Conservation (phyloP, 805 yeast species). For the Candida andamanensis region DNA sequence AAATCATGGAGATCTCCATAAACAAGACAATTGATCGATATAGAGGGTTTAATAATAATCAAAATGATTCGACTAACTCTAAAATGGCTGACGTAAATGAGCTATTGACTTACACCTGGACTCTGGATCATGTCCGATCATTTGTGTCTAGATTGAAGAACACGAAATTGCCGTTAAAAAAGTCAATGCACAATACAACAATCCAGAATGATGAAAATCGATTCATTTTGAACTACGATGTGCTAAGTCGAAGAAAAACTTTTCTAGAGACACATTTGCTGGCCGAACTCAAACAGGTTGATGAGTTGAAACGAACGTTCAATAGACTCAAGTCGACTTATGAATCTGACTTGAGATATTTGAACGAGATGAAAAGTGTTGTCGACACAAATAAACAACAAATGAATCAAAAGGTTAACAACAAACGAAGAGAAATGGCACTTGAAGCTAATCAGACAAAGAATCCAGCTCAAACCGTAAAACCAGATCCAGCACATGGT, state of each 20-base stretch:
- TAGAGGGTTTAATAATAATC: slow-evolving; percentile 5
- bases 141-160: slow-evolving; percentile 19
- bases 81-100: slow-evolving; percentile 20
- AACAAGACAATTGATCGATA: slow-evolving; percentile 22
- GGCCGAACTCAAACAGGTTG: slow-evolving; percentile 37
- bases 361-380: slow-evolving; percentile 25
- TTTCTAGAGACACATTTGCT: slow-evolving; percentile 31
- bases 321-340: slow-evolving; percentile 17
- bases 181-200: slow-evolving; percentile 13
- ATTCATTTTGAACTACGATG: slow-evolving; percentile 22
- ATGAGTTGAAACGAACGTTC: slow-evolving; percentile 24
- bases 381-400: slow-evolving; percentile 12
- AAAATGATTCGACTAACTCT: not conserved
- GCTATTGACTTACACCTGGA: slow-evolving; percentile 22
- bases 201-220: slow-evolving; percentile 10
- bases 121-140: slow-evolving; percentile 14
- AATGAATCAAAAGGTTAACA: slow-evolving; percentile 9
- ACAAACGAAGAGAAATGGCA: slow-evolving; percentile 1
- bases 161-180: slow-evolving; percentile 23
- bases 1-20: slow-evolving; percentile 22
- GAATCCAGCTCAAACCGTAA: not conserved
- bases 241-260: slow-evolving; percentile 18
- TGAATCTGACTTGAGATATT: slow-evolving; percentile 29
- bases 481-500: not conserved
- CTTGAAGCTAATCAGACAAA: not conserved